These are phyloP conservation scores for Athelia sp. DNA, from an alignment of 1,284 basidiomycete genomes.

Conservation along the genomic window DNA sequence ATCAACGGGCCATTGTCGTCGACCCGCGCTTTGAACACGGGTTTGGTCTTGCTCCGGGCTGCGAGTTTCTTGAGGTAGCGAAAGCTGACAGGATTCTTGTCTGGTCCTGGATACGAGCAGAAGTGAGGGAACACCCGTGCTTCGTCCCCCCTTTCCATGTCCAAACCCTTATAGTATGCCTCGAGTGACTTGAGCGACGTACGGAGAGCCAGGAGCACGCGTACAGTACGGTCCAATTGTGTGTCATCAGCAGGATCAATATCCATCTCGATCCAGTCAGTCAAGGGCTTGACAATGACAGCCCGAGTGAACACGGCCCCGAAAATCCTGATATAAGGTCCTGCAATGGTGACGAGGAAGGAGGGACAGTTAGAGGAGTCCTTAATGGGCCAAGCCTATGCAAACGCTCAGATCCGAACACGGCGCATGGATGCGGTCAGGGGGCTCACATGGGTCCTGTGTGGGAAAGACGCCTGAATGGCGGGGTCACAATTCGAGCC, in stretches of 20 bases:
- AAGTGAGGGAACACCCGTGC: not conserved
- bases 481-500: not conserved
- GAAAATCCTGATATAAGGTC: not conserved
- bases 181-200: not conserved
- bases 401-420: not conserved
- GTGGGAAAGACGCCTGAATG: not conserved
- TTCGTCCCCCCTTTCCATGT: not conserved
- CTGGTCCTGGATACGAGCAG: not conserved
- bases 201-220: not conserved
- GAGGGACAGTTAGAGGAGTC: not conserved
- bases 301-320: not conserved
- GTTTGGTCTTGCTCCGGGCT: not conserved
- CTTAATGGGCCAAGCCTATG: not conserved
- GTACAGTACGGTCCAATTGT: not conserved
- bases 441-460: not conserved
- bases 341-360: not conserved
- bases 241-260: not conserved
- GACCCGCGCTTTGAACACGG: not conserved
- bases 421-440: not conserved
- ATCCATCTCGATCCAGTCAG: not conserved
- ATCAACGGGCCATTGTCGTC: not conserved
- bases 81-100: not conserved
- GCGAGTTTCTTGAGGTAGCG: not conserved
- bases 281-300: not conserved
- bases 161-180: not conserved